These are phyloP conservation scores for Xanthoceras sorbifolium DNA, from an alignment of 345 rosid genomes.

Conservation along the genomic window DNA sequence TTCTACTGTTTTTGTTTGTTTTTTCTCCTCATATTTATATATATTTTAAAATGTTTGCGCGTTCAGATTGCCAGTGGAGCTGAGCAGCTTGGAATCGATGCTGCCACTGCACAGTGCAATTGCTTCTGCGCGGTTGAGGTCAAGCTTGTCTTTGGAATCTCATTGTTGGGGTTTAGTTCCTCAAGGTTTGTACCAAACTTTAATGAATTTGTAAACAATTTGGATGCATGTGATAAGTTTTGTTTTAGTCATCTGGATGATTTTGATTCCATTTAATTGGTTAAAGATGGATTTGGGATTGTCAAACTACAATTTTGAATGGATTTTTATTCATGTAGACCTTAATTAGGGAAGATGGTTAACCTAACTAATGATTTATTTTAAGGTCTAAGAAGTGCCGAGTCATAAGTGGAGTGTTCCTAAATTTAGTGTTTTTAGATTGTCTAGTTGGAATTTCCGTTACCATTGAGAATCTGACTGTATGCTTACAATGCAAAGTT, in stretches of 20 bases:
- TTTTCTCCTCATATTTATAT: neutral
- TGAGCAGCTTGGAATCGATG: conserved; percentile 57
- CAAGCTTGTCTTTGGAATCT: conserved; percentile 61
- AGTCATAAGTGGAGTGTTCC: no score
- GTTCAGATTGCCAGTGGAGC: conserved; percentile 57
- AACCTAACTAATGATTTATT: no score
- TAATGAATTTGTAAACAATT: no score
- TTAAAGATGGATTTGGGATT: neutral
- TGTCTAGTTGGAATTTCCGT: neutral
- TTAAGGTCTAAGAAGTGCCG: no score
- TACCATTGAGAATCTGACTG: neutral
- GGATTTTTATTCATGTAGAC: neutral
- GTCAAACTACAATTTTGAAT: neutral
- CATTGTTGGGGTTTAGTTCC: conserved; percentile 72
- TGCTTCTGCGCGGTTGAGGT: conserved; percentile 63
- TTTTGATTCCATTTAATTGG: no score
- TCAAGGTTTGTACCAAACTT: conserved; percentile 48
- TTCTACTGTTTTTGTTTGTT: neutral
- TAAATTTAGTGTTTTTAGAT: neutral
- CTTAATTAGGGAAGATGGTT: neutral
- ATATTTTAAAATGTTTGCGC: neutral
- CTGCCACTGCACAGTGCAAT: conserved; percentile 66
- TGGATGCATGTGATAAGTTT: no score
- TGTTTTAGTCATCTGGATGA: no score
- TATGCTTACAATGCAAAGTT: neutral